A percentile compares a stretch with the other conserved stretches of the same genome.
Evolutionary conservation across 306 rosid species (phyloP).

Genomic region (Cucurbita ficifolia): DNA sequence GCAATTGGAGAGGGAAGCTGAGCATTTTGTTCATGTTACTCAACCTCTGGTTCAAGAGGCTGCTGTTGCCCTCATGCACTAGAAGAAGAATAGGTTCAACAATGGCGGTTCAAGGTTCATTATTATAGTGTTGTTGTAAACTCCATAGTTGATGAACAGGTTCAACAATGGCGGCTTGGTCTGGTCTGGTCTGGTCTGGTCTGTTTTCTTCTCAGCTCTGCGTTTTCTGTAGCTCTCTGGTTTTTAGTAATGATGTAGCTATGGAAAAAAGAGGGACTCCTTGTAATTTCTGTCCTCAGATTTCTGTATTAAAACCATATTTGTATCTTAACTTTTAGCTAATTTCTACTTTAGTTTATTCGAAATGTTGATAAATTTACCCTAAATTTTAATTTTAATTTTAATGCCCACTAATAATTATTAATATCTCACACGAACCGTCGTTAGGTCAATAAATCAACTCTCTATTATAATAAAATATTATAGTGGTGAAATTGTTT

Average conservation of each 20-base stretch:
- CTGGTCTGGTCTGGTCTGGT: no score
- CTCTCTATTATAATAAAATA: no score
- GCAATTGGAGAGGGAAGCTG: constrained; percentile 81
- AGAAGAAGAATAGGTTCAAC: neutral
- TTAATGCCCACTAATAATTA: no score
- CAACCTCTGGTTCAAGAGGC: constrained; percentile 75
- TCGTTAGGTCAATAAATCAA: no score
- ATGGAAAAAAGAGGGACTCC: neutral
- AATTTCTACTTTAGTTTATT: no score
- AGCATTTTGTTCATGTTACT: constrained; percentile 63
- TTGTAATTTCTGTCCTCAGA: neutral
- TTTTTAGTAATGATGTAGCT: constrained; percentile 5
- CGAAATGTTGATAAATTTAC: no score
- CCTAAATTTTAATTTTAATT: no score
- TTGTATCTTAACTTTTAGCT: no score
- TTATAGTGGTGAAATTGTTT: no score
- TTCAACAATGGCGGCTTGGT: neutral
- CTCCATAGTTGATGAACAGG: neutral
- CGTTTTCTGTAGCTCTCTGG: constrained; percentile 5
- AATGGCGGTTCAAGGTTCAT: no score
- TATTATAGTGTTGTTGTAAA: neutral
- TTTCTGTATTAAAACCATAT: no score
- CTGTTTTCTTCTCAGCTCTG: neutral
- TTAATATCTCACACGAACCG: no score
- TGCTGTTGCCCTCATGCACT: constrained; percentile 48